Evolutionary conservation across 148 eudicot genomes (phyloP).

Genomic region (Rhododendron mucronatum): DNA sequence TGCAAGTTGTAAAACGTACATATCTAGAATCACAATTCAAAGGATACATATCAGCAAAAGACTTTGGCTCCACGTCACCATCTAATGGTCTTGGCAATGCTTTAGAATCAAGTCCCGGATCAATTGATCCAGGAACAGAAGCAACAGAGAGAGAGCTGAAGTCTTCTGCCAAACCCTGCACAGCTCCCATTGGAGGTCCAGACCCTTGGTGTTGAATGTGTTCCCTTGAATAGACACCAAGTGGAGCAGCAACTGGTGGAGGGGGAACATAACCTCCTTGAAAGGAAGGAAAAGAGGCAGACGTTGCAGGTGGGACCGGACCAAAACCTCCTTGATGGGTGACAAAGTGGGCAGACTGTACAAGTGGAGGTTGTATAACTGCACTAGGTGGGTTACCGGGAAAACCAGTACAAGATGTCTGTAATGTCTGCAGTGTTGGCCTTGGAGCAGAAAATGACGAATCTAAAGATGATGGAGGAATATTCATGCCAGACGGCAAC

Average conservation of each 20-base stretch:
- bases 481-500: slow-evolving; percentile 24
- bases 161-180: slow-evolving; percentile 69
- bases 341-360: slow-evolving; percentile 36
- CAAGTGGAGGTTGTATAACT: slow-evolving; percentile 30
- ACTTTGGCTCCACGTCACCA: slow-evolving; percentile 68
- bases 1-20: slow-evolving; percentile 75
- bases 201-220: slow-evolving; percentile 24
- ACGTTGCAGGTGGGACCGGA: slow-evolving; percentile 28
- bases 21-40: slow-evolving; percentile 71
- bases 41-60: slow-evolving; percentile 50
- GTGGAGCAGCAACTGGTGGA: slow-evolving; percentile 35
- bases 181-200: slow-evolving; percentile 56
- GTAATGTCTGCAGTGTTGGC: slow-evolving; percentile 27
- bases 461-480: slow-evolving; percentile 17
- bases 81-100: slow-evolving; percentile 84
- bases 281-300: slow-evolving; percentile 39
- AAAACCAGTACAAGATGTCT: slow-evolving; percentile 30
- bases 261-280: slow-evolving; percentile 51
- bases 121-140: slow-evolving; percentile 75
- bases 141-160: slow-evolving; percentile 75
- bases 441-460: slow-evolving; percentile 24
- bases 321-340: slow-evolving; percentile 47
- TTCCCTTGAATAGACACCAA: slow-evolving; percentile 40
- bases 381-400: slow-evolving; percentile 13
- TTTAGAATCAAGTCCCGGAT: slow-evolving; percentile 67